Conservation (phyloP, 345 rosid genomes). For the Pistacia integerrima region DNA sequence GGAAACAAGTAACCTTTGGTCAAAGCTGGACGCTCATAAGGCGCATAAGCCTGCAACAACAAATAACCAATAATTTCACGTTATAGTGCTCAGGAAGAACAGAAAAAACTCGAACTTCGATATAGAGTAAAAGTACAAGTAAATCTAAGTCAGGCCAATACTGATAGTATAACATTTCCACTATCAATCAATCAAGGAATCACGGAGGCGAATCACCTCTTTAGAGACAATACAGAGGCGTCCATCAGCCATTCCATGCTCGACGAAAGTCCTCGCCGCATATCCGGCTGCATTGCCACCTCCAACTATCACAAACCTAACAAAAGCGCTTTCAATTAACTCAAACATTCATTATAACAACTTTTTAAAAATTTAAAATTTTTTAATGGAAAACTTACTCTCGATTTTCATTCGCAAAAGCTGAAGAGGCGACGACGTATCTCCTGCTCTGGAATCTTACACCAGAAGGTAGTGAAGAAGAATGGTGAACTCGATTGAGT, state of each 20-base stretch:
- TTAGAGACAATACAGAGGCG: slow-evolving; percentile 83
- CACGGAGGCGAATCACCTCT: slow-evolving; percentile 52
- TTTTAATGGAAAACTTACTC: slow-evolving; percentile 46
- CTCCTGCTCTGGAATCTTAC: slow-evolving; percentile 43
- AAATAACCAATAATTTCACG: not conserved
- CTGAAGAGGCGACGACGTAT: slow-evolving; percentile 56
- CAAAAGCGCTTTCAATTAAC: not conserved
- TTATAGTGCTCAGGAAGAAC: not conserved
- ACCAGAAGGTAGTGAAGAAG: slow-evolving; percentile 40
- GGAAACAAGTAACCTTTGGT: slow-evolving; percentile 96
- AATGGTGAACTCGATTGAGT: slow-evolving; percentile 39
- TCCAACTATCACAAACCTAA: slow-evolving; percentile 82
- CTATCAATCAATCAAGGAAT: not conserved
- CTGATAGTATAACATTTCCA: not conserved
- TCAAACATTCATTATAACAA: not conserved
- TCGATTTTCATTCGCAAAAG: slow-evolving; percentile 81
- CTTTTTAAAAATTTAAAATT: not conserved
- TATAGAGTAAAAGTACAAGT: not conserved
- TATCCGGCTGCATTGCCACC: slow-evolving; percentile 99
- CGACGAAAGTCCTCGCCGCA: slow-evolving; percentile 93
- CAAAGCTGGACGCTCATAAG: slow-evolving; percentile 97
- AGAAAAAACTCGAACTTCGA: not conserved
- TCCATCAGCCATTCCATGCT: slow-evolving; percentile 92
- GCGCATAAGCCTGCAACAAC: slow-evolving; percentile 69
- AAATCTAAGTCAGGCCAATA: not conserved